These are phyloP conservation scores for Cystofilobasidium ferigula DNA, from an alignment of 768 basidiomycete species.

Conservation along the genomic window DNA sequence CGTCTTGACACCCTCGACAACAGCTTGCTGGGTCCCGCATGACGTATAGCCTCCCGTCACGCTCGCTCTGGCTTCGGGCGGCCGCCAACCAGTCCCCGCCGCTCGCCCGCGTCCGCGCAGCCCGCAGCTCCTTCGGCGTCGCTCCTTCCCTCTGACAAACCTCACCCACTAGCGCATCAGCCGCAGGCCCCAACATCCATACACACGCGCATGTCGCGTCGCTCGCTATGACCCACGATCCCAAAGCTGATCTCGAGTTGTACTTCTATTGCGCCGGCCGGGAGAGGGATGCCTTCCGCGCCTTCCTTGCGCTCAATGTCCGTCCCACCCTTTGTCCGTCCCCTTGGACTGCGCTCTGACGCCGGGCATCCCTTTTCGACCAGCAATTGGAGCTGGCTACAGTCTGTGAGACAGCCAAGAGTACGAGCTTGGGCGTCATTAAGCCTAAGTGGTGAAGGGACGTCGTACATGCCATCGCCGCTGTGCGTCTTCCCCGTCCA, in stretches of 20 bases:
- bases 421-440: constrained; percentile 63
- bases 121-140: no score
- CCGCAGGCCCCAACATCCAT: not conserved
- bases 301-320: constrained; percentile 72
- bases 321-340: constrained; percentile 33
- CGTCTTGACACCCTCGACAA: no score
- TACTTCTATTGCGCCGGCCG: constrained; percentile 53
- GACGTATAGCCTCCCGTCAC: no score
- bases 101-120: no score
- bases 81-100: no score
- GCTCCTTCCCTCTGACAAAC: no score
- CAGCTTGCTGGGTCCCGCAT: no score
- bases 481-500: constrained; percentile 44
- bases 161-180: not conserved
- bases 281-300: constrained; percentile 58
- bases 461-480: constrained; percentile 54
- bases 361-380: not conserved
- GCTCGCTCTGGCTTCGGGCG: no score
- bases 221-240: constrained; percentile 61
- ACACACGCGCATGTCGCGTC: not conserved
- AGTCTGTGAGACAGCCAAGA: constrained; percentile 56
- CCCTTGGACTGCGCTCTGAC: constrained; percentile 7
- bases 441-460: constrained; percentile 81
- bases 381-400: constrained; percentile 20
- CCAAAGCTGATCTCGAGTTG: constrained; percentile 61